Percentiles rank a stretch among this genome's conserved stretches.
Evolutionary conservation across 306 rosid species (phyloP).

Genomic region (Psophocarpus tetragonolobus): DNA sequence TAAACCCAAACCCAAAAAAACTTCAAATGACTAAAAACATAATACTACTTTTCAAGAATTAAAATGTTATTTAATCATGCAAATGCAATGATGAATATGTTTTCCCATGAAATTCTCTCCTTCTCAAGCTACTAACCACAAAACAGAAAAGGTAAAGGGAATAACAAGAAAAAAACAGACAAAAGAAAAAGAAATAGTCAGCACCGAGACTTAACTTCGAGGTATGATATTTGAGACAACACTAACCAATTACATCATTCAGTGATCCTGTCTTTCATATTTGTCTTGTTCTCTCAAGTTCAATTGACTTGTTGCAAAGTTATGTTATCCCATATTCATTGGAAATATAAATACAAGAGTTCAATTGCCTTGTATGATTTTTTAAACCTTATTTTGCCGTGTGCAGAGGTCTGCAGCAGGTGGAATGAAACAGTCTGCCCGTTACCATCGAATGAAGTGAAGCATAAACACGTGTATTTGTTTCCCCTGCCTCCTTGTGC

Average conservation of each 20-base stretch:
- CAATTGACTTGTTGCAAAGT: neutral
- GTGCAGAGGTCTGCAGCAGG: neutral
- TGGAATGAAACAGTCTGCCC: neutral
- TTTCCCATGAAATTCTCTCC: too few species aligned
- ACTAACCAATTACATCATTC: neutral
- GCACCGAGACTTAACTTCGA: neutral
- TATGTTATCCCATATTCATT: neutral
- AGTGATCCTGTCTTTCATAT: neutral
- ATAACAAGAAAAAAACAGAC: neutral
- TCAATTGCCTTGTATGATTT: neutral
- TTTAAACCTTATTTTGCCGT: neutral
- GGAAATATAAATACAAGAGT: neutral
- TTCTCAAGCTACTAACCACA: too few species aligned
- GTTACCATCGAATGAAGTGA: slow-evolving; percentile 9
- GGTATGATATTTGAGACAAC: neutral
- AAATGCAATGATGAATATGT: too few species aligned
- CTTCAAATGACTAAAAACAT: too few species aligned
- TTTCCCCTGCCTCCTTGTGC: neutral
- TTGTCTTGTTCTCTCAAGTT: neutral
- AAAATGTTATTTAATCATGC: too few species aligned
- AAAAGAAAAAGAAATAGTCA: neutral
- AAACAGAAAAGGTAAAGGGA: neutral
- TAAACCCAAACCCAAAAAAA: too few species aligned
- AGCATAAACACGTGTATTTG: neutral
- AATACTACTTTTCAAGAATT: too few species aligned